These are phyloP conservation scores for Suillus cothurnatus DNA, from an alignment of 768 basidiomycete species.

Conservation along the genomic window DNA sequence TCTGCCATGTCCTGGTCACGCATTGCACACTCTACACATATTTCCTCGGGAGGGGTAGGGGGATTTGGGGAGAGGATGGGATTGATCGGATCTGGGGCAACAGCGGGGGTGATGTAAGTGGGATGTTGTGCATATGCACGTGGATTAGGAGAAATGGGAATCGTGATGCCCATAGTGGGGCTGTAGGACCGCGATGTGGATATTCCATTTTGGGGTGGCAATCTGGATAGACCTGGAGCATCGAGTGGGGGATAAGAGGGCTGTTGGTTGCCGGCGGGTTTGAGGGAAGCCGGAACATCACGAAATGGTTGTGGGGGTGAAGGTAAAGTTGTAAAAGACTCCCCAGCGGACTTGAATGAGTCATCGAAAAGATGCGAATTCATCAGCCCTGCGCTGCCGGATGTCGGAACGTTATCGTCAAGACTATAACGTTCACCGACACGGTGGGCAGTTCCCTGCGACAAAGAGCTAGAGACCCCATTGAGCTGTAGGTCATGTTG, in stretches of 20 bases:
- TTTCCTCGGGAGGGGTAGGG: conserved; percentile 65
- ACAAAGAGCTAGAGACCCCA: conserved; percentile 47
- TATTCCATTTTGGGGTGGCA: conserved; percentile 56
- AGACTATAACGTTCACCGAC: conserved; percentile 55
- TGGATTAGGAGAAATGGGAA: conserved; percentile 66
- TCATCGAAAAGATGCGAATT: conserved; percentile 32
- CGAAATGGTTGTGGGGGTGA: conserved; percentile 20
- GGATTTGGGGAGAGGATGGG: conserved; percentile 61
- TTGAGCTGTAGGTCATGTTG: conserved; percentile 40
- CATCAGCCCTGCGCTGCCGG: conserved; percentile 22
- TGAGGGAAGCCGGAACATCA: conserved; percentile 35
- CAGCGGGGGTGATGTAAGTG: conserved; percentile 66
- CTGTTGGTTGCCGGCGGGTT: conserved; percentile 48
- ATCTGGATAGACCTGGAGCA: conserved; percentile 33
- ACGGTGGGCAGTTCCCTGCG: conserved; percentile 45
- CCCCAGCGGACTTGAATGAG: conserved; percentile 35
- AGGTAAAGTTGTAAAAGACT: conserved; percentile 24
- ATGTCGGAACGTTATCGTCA: conserved; percentile 40
- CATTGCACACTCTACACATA: conserved; percentile 98
- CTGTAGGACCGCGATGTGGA: conserved; percentile 59
- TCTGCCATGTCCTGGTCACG: conserved; percentile 98
- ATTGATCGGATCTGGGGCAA: conserved; percentile 58
- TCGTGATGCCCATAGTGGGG: conserved; percentile 41
- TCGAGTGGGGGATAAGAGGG: conserved; percentile 44
- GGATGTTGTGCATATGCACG: conserved; percentile 75